Base-by-base conservation (phyloP, 2,329 filamentous ascomycete genomes). In the Pseudofabraea citricarpa region DNA sequence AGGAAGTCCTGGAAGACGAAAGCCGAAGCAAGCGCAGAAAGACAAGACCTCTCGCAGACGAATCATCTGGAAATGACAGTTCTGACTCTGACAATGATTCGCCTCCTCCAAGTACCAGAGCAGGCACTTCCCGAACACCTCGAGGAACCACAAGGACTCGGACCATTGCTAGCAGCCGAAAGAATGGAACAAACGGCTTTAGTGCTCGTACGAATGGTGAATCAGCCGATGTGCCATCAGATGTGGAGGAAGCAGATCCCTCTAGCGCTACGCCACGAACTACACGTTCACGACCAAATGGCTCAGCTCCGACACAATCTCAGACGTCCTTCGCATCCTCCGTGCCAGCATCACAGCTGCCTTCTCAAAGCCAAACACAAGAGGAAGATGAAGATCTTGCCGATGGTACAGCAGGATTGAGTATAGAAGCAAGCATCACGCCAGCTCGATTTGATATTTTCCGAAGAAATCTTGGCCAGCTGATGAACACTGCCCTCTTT, bases 401-500 rank as follows among this genome's bases (percentile, higher is more conserved):
- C 21, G 50, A 26, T 33, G 55, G 44, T 5, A 51, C 59, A 4
- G 58, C 58, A 9, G 58, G 47, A 2, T 36, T 63, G 1, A 49
- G 38, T 18, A 53, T 63, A 24, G 49, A 52, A 10, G 27, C 54
- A 4, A 23, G 43, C 2, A 53, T 62, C 23, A 57, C 59, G 70
- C 75, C 77, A 0, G 72, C 74, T 31, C 79, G 93, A 31, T 68
- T 95, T 20, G 70, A 77, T 5, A 68, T 80, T 1, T 98, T 98
- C 81, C 82, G 88, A 43, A 79, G 79, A 9, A 79, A 86, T 2
- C 73, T 98, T 3, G 93, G 93, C 19, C 85, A 88, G 56, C 73
- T 98, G 42, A 83, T 95, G 58, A 84, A 85, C 56, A 85, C 85
- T 0, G 74, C 79, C 10, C 65, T 98, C n/a, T 98, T 98, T 61